Percentiles rank a stretch among this genome's conserved stretches.
Evolutionary conservation across 306 rosid species (phyloP).

Genomic region (Rosa lucieae): DNA sequence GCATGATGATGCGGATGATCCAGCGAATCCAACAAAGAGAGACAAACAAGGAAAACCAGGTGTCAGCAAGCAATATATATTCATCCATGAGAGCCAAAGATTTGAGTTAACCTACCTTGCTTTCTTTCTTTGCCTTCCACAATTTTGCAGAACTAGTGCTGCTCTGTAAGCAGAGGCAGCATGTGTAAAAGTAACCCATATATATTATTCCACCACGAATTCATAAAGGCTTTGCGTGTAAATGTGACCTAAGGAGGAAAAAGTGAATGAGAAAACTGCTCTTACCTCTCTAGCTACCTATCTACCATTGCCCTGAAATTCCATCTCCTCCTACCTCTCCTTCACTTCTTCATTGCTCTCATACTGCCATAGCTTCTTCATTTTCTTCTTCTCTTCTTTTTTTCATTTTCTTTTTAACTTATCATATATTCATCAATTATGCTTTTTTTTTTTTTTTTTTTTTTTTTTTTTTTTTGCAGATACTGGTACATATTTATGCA

Average conservation of each 20-base stretch:
- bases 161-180: constrained; percentile 8
- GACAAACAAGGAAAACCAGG: constrained; percentile 35
- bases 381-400: not conserved
- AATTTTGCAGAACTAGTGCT: constrained; percentile 6
- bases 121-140: not conserved
- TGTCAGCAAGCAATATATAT: constrained; percentile 32
- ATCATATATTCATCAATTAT: not conserved
- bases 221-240: constrained; percentile 10
- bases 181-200: not conserved
- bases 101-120: not conserved
- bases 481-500: constrained; percentile 3
- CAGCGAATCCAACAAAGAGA: constrained; percentile 41
- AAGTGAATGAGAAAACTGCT: constrained; percentile 7
- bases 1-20: constrained; percentile 26
- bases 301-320: constrained; percentile 5
- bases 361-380: not conserved
- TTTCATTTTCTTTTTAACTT: not conserved
- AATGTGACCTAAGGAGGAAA: constrained; percentile 3
- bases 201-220: not conserved
- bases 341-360: not conserved
- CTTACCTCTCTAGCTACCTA: not conserved
- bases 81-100: not conserved
- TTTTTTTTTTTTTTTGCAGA: not conserved
- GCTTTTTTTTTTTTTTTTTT: not conserved
- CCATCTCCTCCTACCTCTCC: not conserved